Evolutionary conservation across 768 basidiomycete genomes (phyloP).

Genomic region (Candolleomyces aberdarensis): DNA sequence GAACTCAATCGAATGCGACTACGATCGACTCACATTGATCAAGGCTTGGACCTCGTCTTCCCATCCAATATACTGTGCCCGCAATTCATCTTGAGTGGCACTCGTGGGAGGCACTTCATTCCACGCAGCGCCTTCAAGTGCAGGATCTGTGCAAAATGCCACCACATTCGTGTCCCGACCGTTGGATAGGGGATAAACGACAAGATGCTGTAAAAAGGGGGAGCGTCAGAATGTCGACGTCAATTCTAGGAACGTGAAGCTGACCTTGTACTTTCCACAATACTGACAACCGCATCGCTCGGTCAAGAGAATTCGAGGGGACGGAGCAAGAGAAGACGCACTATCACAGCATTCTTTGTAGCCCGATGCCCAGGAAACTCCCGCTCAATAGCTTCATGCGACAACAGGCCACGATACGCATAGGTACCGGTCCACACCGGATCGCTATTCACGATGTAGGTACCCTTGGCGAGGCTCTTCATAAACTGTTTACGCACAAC

Average conservation of each 20-base stretch:
- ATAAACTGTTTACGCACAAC: constrained; percentile 15
- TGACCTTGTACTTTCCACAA: constrained; percentile 27
- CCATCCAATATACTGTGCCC: constrained; percentile 36
- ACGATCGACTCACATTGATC: constrained; percentile 31
- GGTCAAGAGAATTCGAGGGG: background rate
- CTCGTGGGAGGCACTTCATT: constrained; percentile 15
- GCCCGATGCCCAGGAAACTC: constrained; percentile 28
- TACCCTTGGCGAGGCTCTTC: constrained; percentile 1
- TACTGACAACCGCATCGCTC: constrained; percentile 18
- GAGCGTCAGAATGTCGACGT: background rate
- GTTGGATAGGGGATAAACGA: constrained; percentile 49
- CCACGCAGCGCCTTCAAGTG: constrained; percentile 33
- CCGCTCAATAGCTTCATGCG: constrained; percentile 18
- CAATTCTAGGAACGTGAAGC: background rate
- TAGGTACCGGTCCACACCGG: constrained; percentile 33
- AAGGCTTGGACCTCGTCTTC: constrained; percentile 44
- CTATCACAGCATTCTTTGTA: constrained; percentile 21
- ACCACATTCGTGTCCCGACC: constrained; percentile 50
- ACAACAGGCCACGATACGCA: constrained; percentile 33
- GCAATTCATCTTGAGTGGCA: constrained; percentile 33
- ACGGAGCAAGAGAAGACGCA: constrained; percentile 7
- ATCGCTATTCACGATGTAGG: constrained; percentile 15
- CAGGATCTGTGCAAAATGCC: constrained; percentile 27
- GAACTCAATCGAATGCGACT: background rate
- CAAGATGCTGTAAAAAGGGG: constrained; percentile 35